A percentile compares a stretch with the other conserved stretches of the same genome.
Conservation (phyloP, 768 basidiomycete genomes). For the Leccinum ochraceum region DNA sequence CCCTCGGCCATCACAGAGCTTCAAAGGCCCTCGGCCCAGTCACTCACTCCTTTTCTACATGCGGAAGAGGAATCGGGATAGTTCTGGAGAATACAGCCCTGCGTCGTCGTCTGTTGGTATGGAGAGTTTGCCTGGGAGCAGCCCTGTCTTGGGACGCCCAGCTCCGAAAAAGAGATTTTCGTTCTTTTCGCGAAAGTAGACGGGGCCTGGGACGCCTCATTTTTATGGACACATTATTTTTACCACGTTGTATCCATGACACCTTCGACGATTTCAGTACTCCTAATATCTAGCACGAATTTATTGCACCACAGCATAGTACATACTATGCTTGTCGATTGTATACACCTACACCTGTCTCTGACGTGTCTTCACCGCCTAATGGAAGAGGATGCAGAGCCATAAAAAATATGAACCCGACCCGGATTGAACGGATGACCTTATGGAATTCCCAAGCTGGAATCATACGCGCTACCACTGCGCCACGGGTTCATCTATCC, state of each 20-base stretch:
- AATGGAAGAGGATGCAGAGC: neutral
- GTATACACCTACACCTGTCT: conserved; percentile 9
- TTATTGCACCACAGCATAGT: conserved; percentile 18
- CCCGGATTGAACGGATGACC: conserved; percentile 51
- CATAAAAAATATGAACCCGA: conserved; percentile 34
- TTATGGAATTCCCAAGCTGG: conserved; percentile 40
- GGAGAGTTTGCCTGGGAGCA: conserved; percentile 16
- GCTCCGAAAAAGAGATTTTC: conserved; percentile 29
- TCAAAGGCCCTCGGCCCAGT: conserved; percentile 28
- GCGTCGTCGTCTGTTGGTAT: conserved; percentile 25
- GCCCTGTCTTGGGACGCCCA: conserved; percentile 5
- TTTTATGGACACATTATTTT: conserved; percentile 12
- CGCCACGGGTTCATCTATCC: conserved; percentile 34
- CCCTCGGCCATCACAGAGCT: conserved; percentile 26
- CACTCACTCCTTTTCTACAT: conserved; percentile 34
- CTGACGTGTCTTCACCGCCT: neutral
- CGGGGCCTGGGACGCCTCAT: conserved; percentile 1
- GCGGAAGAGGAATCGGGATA: conserved; percentile 30
- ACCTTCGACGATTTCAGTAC: conserved; percentile 14
- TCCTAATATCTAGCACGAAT: conserved; percentile 18
- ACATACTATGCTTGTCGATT: conserved; percentile 7
- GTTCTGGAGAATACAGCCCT: conserved; percentile 23
- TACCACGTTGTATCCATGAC: conserved; percentile 19
- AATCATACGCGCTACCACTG: conserved; percentile 44
- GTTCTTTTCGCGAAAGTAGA: conserved; percentile 35